Conservation (phyloP, 305 asterid genomes). For the Fraxinus dipetala region DNA sequence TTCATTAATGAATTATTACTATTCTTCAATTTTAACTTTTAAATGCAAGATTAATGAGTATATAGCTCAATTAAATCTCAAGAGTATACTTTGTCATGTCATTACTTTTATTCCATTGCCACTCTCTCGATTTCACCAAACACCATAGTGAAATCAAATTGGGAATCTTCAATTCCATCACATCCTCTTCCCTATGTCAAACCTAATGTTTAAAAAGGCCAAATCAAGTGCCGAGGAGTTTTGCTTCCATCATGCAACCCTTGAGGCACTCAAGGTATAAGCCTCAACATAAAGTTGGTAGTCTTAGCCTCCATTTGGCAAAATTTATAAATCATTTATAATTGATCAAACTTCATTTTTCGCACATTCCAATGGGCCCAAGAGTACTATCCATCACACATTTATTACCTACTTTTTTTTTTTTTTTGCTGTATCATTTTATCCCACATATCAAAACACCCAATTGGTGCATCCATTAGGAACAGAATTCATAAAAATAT, state of each 20-base stretch:
- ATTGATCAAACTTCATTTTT: background rate
- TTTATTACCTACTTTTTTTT: background rate
- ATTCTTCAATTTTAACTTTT: background rate
- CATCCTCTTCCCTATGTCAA: background rate
- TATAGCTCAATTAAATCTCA: background rate
- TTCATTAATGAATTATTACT: background rate
- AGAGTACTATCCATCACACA: background rate
- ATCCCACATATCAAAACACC: background rate
- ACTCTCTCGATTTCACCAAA: background rate
- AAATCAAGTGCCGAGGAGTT: background rate
- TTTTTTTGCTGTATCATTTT: background rate
- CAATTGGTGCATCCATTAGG: background rate
- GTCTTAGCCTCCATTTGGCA: background rate
- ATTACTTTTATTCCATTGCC: background rate
- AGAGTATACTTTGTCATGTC: background rate
- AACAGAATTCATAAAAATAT: background rate
- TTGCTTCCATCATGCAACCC: background rate
- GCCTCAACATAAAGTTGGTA: background rate
- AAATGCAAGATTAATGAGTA: background rate
- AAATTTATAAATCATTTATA: background rate
- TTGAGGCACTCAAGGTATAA: background rate
- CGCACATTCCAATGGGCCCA: background rate
- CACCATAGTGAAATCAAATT: background rate
- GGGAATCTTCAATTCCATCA: background rate
- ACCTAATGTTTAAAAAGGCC: background rate